Conservation (phyloP, 2,329 filamentous ascomycete genomes). For the Beauveria bassiana region DNA sequence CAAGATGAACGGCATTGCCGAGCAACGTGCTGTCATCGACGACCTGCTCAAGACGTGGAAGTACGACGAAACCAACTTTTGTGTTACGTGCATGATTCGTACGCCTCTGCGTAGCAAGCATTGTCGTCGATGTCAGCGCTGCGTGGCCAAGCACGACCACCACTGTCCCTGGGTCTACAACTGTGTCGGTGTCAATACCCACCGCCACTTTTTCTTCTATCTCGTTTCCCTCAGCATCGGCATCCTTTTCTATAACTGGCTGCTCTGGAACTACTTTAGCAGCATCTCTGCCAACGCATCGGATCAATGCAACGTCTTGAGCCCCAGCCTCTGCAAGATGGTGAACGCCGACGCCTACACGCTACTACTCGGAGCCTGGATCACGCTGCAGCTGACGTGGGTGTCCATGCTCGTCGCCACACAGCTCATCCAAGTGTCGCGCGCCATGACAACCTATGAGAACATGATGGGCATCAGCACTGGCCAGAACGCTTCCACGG, state of each 20-base stretch:
- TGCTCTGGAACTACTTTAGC: conserved; percentile 67
- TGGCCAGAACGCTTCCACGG: conserved; percentile 52
- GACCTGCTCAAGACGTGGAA: conserved; percentile 78
- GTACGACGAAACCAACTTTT: conserved; percentile 92
- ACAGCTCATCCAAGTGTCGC: conserved; percentile 84
- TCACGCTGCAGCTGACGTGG: conserved; percentile 80
- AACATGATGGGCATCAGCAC: conserved; percentile 80
- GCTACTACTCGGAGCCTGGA: conserved; percentile 72
- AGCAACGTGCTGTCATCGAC: conserved; percentile 83
- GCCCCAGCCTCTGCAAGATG: conserved; percentile 65
- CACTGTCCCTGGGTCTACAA: conserved; percentile 99
- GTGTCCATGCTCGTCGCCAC: conserved; percentile 95
- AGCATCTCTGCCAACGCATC: conserved; percentile 44
- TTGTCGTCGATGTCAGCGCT: conserved; percentile 83
- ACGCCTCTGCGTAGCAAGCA: conserved; percentile 93
- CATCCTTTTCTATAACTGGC: conserved; percentile 61
- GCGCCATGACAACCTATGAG: conserved; percentile 92
- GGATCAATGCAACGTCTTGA: conserved; percentile 64
- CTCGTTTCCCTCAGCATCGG: conserved; percentile 70
- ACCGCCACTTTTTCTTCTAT: conserved; percentile 92
- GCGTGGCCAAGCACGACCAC: conserved; percentile 93
- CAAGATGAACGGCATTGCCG: conserved; percentile 78
- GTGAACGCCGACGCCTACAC: conserved; percentile 80
- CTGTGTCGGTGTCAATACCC: conserved; percentile 91
- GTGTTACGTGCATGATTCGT: conserved; percentile 87